Evolutionary conservation across 2,329 filamentous ascomycete species (phyloP).

Genomic region (Trichoderma guizhouense): DNA sequence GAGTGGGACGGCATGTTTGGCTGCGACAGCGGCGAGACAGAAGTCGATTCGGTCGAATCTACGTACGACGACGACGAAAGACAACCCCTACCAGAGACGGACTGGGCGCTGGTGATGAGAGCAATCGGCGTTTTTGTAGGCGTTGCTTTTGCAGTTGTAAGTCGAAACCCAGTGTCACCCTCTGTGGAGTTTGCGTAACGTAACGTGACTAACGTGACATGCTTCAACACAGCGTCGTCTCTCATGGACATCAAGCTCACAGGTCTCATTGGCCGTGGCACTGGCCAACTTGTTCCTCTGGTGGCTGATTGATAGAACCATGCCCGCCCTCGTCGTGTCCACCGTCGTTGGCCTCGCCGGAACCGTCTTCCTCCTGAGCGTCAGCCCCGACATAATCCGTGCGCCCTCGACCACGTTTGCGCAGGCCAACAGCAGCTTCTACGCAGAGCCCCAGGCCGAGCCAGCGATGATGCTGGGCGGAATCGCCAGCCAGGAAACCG

Average conservation of each 20-base stretch:
- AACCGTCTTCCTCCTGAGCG: constrained; percentile 67
- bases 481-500: constrained; percentile 57
- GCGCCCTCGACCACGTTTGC: constrained; percentile 51
- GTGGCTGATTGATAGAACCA: constrained; percentile 92
- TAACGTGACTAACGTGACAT: constrained; percentile 16
- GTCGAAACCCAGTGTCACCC: constrained; percentile 33
- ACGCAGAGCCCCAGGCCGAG: constrained; percentile 10
- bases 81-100: constrained; percentile 47
- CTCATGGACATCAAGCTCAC: constrained; percentile 91
- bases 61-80: constrained; percentile 22
- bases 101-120: constrained; percentile 67
- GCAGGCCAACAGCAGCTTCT: constrained; percentile 22
- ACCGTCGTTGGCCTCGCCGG: constrained; percentile 69
- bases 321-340: constrained; percentile 77
- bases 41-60: constrained; percentile 28
- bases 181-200: not conserved
- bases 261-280: constrained; percentile 83
- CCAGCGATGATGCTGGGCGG: constrained; percentile 41
- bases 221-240: constrained; percentile 64
- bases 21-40: constrained; percentile 29
- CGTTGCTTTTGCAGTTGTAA: constrained; percentile 70
- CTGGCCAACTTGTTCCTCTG: constrained; percentile 90
- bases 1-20: constrained; percentile 61
- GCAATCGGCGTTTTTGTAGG: constrained; percentile 60
- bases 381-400: constrained; percentile 77